Base-by-base conservation (phyloP, 1,284 basidiomycete species). In the Tylopilus orsonianus region DNA sequence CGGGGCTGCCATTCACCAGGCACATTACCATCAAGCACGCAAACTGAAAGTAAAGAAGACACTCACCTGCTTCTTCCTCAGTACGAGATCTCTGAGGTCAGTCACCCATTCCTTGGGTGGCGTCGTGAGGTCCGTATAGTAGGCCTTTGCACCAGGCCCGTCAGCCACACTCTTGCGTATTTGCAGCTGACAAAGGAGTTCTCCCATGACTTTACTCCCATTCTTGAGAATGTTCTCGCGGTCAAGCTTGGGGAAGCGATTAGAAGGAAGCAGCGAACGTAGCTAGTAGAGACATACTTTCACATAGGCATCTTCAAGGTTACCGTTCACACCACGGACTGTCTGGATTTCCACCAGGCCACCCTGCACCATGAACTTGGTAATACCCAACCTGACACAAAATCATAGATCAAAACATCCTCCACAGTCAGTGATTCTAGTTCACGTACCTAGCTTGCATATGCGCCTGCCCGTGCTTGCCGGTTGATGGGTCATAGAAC, bases 401-500 rank as follows among this genome's bases (percentile, higher is more conserved):
- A n/a, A 24, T 19, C 23, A 35, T 49, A 7, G n/a, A 18, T 53
- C 18, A 48, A 34, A 30, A 30, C 14, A 2, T 36, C 14, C 10
- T 5, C 3, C 1, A 26, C 1, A 10, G 1, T 20, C 4, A 13
- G 1, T n/a, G 14, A 24, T 27, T 35, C 8, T 12, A 6, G n/a
- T 33, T 35, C 30, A 41, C 71, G 39, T 63, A 87, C 85, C 87
- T 80, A 43, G 86, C 89, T 68, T 89, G 90, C 90, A 93, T 93
- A 62, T 93, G 91, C n/a, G 91, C 91, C 63, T 93, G 91, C 16
- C 90, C 88, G 60, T 93, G 90, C 67, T 90, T 91, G 66, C 82
- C 73, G 8, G 82, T 87, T 23, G 70, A 72, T 22, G 90, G 90
- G 61, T 94, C 88, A 55, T 88, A 94, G 65, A 77, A 91, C 66